A percentile compares a stretch with the other conserved stretches of the same genome.
Conservation (phyloP, 257 asterid genomes). For the Solanum corneliomulleri region DNA sequence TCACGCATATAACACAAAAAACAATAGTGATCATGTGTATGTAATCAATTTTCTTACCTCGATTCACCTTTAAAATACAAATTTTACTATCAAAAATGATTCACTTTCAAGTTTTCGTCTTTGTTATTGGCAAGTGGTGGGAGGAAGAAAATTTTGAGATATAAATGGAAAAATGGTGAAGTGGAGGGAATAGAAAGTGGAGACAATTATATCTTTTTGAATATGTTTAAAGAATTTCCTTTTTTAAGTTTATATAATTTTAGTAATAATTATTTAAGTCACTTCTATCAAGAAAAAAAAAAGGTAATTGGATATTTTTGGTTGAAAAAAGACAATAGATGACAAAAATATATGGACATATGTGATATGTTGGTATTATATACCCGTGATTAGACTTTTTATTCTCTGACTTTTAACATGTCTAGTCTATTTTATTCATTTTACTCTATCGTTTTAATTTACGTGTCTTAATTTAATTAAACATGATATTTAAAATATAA, state of each 20-base stretch:
- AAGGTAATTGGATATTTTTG: not conserved
- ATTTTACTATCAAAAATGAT: not conserved
- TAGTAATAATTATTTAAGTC: not conserved
- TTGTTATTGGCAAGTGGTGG: not conserved
- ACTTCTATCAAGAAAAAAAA: not conserved
- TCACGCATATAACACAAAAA: not conserved
- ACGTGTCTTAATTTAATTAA: not conserved
- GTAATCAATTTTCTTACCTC: not conserved
- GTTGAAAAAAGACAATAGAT: not conserved
- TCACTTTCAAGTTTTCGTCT: not conserved
- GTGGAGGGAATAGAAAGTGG: not conserved
- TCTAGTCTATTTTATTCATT: not conserved
- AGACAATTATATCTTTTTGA: not conserved
- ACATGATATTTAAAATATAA: not conserved
- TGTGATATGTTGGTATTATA: not conserved
- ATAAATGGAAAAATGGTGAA: not conserved
- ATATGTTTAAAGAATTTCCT: not conserved
- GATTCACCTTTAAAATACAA: not conserved
- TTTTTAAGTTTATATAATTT: not conserved
- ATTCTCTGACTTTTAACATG: not conserved
- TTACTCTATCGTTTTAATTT: not conserved
- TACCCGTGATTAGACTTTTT: not conserved
- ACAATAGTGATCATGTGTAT: not conserved
- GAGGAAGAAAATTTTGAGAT: not conserved
- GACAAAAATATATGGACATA: not conserved